A percentile compares a stretch with the other conserved stretches of the same genome.
Evolutionary conservation across 106 monocot species (phyloP).

Genomic region (Amphibolis antarctica): DNA sequence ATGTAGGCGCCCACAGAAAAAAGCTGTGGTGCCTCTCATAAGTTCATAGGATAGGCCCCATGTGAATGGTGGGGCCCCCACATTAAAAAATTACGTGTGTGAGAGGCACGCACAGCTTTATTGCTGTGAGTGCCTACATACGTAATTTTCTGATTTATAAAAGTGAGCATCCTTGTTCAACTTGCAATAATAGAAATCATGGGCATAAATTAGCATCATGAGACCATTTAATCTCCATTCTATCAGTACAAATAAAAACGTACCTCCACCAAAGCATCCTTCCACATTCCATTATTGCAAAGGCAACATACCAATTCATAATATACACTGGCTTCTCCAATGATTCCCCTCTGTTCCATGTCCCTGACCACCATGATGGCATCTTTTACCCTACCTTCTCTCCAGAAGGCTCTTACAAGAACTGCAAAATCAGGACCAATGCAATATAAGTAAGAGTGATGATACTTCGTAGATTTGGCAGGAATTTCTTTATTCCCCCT

Average conservation of each 20-base stretch:
- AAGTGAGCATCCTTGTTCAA: too few species aligned
- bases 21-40: too few species aligned
- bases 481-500: background rate
- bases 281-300: constrained; percentile 77
- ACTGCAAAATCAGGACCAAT: constrained; percentile 31
- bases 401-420: constrained; percentile 71
- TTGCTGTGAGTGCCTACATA: too few species aligned
- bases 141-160: too few species aligned
- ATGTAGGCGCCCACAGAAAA: too few species aligned
- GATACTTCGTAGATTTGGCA: background rate
- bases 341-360: constrained; percentile 82
- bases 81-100: too few species aligned
- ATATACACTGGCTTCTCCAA: constrained; percentile 72
- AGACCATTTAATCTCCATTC: background rate
- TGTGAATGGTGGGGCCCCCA: too few species aligned
- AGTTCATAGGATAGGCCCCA: too few species aligned
- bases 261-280: constrained; percentile 75
- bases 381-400: constrained; percentile 66
- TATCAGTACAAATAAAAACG: background rate
- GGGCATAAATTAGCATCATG: background rate
- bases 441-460: background rate
- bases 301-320: constrained; percentile 94
- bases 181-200: background rate
- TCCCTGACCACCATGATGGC: constrained; percentile 60
- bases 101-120: too few species aligned